Base-by-base conservation (phyloP, 1,139 yeast genomes). In the Nematodospora anomalae region DNA sequence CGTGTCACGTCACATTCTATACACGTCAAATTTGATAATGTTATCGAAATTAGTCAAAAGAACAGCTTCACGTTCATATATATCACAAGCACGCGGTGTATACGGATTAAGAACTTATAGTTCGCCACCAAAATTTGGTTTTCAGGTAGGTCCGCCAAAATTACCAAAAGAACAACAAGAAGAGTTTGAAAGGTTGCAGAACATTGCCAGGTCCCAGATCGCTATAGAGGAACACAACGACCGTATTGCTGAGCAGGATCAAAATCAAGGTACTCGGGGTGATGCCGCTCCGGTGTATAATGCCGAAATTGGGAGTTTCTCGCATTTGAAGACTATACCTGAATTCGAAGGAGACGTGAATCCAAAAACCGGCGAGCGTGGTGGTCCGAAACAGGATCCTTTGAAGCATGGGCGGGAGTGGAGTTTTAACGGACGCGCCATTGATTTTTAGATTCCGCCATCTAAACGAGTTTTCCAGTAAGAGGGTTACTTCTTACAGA, bases 331-430 rank as follows among this genome's bases (percentile, higher is more conserved):
- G 58, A 83, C 89, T 4, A 82, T 88, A 38, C 96, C 96, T 1
- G 99, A 94, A 51, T 92, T 92, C 54, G 97, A 90, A 60, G 99
- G 99, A 1, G 92, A 90, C 43, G 80, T 75, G 24, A 92, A 92
- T 54, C 99, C 99, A 0, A 74, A 71, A 41, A 90, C 97, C 1
- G 98, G 98, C 2, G 99, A 94, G 61, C 71, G 83, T 22, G 96
- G 96, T 28, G 99, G 98, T 0, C 99, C 99, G n/a, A 94, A 94
- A 54, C 97, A 92, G 59, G 97, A 94, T 53, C 99, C 99, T 1
- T 70, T 88, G 49, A 79, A 81, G 51, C 95, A 88, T 55, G 52
- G 55, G 3, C 92, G 90, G 29, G 99, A 94, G 52, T 94, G 95
- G 79, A 81, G 96, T 3, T 94, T 83, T 58, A 90, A 92, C 56